phyloP scores from a whole-genome alignment of 805 yeast genomes.

The Metschnikowia corniflorae region DNA sequence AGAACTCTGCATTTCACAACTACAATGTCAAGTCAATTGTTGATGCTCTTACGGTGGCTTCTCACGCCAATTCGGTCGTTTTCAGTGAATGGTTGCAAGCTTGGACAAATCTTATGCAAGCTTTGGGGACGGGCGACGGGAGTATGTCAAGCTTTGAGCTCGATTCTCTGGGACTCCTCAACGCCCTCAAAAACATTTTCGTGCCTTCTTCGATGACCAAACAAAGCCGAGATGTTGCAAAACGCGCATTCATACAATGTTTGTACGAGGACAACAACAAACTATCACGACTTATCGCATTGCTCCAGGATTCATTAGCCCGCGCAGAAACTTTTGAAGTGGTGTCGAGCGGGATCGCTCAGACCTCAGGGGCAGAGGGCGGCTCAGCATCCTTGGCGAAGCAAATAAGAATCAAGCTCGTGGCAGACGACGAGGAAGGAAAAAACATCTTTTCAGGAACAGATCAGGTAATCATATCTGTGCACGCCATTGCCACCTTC shows the following conservation, averaged over 20 bases:
- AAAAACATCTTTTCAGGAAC: constrained; percentile 10
- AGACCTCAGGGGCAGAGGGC: constrained; percentile 15
- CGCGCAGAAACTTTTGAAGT: constrained; percentile 73
- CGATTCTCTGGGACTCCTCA: constrained; percentile 61
- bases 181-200: constrained; percentile 17
- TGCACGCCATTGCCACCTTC: constrained; percentile 61
- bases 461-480: constrained; percentile 40
- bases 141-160: constrained; percentile 71
- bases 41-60: neutral
- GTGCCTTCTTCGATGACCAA: neutral
- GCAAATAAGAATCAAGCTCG: constrained; percentile 60
- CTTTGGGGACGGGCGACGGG: constrained; percentile 11
- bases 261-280: constrained; percentile 28
- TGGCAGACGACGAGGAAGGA: constrained; percentile 21
- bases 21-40: constrained; percentile 2
- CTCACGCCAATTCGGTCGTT: neutral
- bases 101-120: constrained; percentile 24
- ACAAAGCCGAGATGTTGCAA: constrained; percentile 12
- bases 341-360: constrained; percentile 40
- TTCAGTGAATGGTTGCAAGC: constrained; percentile 37
- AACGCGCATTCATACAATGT: constrained; percentile 40
- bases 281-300: constrained; percentile 3
- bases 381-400: constrained; percentile 64
- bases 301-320: constrained; percentile 67
- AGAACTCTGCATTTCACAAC: neutral